phyloP scores from a whole-genome alignment of 495 filamentous ascomycete species.

The Clavariopsis aquatica region DNA sequence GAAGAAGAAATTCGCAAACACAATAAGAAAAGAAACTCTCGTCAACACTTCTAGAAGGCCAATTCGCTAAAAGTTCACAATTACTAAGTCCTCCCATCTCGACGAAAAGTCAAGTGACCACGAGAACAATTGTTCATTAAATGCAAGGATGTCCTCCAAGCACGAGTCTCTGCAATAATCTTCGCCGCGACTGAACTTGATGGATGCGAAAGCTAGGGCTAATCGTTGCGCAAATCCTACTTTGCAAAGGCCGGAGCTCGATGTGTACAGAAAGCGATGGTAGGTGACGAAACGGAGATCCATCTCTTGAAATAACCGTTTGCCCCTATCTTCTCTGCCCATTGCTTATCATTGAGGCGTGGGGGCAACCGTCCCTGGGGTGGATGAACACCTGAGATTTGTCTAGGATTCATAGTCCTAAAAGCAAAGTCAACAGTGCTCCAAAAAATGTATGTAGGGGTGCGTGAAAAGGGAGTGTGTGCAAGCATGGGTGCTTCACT shows the following conservation, averaged over 20 bases:
- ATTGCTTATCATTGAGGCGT: background rate
- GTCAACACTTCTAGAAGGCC: too few relatives aligned
- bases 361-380: background rate
- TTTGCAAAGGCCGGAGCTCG: background rate
- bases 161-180: background rate
- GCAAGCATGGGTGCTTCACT: too few relatives aligned
- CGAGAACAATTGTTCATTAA: background rate
- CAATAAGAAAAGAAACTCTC: too few relatives aligned
- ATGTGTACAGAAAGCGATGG: background rate
- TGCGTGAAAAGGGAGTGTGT: too few relatives aligned
- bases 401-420: too few relatives aligned
- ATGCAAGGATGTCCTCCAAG: background rate
- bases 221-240: background rate
- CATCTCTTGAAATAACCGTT: background rate
- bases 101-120: background rate
- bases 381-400: background rate
- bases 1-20: too few relatives aligned
- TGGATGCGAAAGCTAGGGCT: background rate
- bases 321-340: conserved; percentile 1
- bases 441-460: too few relatives aligned
- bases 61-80: background rate
- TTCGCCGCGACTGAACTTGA: background rate
- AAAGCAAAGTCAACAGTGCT: too few relatives aligned
- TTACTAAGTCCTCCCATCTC: background rate
- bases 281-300: background rate